These are phyloP conservation scores for Andrographis paniculata DNA, from an alignment of 305 asterid genomes.

Conservation along the genomic window DNA sequence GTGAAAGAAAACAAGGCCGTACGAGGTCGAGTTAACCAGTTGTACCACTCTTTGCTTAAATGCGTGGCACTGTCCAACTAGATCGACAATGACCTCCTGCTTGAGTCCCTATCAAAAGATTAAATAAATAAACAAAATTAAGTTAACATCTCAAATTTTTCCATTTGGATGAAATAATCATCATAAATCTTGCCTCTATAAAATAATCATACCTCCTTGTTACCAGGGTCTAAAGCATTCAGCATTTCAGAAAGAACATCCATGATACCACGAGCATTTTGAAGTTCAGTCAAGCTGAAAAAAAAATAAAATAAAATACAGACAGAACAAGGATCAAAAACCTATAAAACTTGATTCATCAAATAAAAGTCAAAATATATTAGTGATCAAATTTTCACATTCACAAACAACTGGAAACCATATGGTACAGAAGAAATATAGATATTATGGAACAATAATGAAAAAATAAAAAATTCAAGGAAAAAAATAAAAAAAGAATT, in stretches of 20 bases:
- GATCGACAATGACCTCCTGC: constrained; percentile 95
- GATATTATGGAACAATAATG: too few species aligned
- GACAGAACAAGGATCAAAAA: constrained; percentile 16
- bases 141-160: too few species aligned
- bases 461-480: too few species aligned
- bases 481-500: too few species aligned
- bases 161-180: too few species aligned
- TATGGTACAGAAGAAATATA: constrained; percentile 8
- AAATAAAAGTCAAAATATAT: constrained; percentile 11
- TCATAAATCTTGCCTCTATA: background rate
- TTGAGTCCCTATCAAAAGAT: constrained; percentile 56
- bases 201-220: constrained; percentile 66
- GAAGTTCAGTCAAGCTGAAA: constrained; percentile 83
- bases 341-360: constrained; percentile 16
- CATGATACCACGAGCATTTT: constrained; percentile 97
- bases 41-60: constrained; percentile 97
- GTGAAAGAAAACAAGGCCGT: constrained; percentile 35
- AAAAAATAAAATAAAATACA: constrained; percentile 14
- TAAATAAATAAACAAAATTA: constrained; percentile 15
- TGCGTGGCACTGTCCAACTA: constrained; percentile 93
- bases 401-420: constrained; percentile 10
- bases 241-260: constrained; percentile 98
- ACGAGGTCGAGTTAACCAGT: constrained; percentile 98
- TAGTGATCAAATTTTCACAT: constrained; percentile 13
- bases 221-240: constrained; percentile 84